These are phyloP conservation scores for Rhodotorula taiwanensis DNA, from an alignment of 768 basidiomycete species.

Conservation along the genomic window DNA sequence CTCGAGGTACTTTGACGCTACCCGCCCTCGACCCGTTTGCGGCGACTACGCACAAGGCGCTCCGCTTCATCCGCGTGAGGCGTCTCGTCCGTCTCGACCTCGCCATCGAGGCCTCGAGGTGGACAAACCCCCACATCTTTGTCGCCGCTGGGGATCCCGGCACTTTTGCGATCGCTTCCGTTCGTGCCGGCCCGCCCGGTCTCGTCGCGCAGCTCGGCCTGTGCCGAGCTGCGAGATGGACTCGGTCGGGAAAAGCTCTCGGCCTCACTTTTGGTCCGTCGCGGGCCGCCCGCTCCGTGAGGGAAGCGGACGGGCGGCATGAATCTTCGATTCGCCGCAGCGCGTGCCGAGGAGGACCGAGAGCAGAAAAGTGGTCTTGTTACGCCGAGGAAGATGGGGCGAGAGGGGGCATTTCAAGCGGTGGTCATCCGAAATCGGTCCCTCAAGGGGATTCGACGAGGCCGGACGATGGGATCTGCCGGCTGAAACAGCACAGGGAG, in stretches of 20 bases:
- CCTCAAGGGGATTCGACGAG: too few relatives aligned
- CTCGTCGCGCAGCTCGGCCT: background rate
- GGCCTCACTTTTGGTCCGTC: too few relatives aligned
- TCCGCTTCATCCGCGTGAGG: background rate
- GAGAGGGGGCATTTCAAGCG: too few relatives aligned
- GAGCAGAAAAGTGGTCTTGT: constrained; percentile 15
- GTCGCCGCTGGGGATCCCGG: constrained; percentile 12
- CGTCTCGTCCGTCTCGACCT: background rate
- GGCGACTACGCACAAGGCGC: background rate
- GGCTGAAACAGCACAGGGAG: constrained; percentile 20
- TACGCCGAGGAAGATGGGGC: constrained; percentile 8
- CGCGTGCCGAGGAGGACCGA: too few relatives aligned
- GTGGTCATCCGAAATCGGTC: background rate
- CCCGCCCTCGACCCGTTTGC: background rate
- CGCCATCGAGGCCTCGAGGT: too few relatives aligned
- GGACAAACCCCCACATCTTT: background rate
- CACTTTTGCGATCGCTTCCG: constrained; percentile 19
- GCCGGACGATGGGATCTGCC: too few relatives aligned
- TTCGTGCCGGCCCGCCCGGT: constrained; percentile 5
- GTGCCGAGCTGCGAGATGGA: background rate
- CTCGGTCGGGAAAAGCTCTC: too few relatives aligned
- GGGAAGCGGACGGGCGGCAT: constrained; percentile 1
- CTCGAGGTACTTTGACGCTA: background rate
- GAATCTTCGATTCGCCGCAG: too few relatives aligned
- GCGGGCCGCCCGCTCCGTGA: constrained; percentile 5